phyloP scores from a whole-genome alignment of 1,139 yeast genomes.

The Diutina catenulata region DNA sequence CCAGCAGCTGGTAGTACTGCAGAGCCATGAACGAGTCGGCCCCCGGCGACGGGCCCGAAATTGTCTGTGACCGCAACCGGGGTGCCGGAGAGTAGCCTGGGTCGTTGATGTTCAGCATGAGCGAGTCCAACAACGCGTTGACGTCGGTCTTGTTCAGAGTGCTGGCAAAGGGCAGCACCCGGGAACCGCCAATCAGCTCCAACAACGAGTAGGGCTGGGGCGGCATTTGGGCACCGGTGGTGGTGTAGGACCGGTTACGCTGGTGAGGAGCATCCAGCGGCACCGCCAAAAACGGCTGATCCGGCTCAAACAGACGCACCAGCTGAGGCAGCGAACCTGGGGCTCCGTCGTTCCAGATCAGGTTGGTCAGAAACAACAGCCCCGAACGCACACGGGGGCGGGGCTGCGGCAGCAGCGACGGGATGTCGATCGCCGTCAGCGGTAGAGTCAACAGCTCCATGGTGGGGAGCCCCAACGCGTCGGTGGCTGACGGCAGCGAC shows the following conservation, averaged over 20 bases:
- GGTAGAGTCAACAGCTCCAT: slow-evolving; percentile 17
- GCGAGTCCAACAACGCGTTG: slow-evolving; percentile 6
- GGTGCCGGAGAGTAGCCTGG: slow-evolving; percentile 8
- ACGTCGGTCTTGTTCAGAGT: slow-evolving; percentile 8
- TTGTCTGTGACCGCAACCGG: slow-evolving; percentile 32
- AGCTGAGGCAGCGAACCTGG: slow-evolving; percentile 11
- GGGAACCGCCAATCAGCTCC: slow-evolving; percentile 7
- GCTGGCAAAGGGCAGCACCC: slow-evolving; percentile 9
- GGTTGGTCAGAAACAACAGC: slow-evolving; percentile 31
- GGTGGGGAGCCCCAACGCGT: slow-evolving; percentile 12
- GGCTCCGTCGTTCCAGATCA: slow-evolving; percentile 37
- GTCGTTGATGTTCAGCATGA: slow-evolving; percentile 3
- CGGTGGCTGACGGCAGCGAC: slow-evolving; percentile 8
- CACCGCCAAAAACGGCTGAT: slow-evolving; percentile 12
- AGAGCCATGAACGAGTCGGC: slow-evolving; percentile 11
- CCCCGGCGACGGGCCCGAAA: slow-evolving; percentile 24
- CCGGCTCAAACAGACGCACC: slow-evolving; percentile 10
- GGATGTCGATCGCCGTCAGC: slow-evolving; percentile 7
- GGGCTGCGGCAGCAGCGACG: neutral
- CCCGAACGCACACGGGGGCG: slow-evolving; percentile 31
- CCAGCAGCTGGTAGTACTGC: no score
- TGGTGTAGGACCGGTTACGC: slow-evolving; percentile 36
- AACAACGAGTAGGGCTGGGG: slow-evolving; percentile 17
- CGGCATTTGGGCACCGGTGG: slow-evolving; percentile 17
- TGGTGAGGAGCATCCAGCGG: slow-evolving; percentile 20